Base-by-base conservation (phyloP, 371 early-diverging fungal species). In the Phascolomyces articulosus region DNA sequence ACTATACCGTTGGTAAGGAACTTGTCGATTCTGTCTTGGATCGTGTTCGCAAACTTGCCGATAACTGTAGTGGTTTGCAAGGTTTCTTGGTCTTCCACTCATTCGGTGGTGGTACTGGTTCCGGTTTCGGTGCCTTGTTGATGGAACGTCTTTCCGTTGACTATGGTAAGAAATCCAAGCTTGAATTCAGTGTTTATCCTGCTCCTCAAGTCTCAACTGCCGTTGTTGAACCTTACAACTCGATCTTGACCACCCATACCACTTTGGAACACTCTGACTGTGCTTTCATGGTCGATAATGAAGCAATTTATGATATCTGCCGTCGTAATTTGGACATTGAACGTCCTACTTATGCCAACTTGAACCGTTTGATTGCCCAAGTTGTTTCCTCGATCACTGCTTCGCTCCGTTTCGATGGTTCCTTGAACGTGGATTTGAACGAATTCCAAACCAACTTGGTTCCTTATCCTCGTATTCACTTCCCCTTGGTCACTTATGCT, bases 101-200 rank as follows among this genome's bases (percentile, higher is more conserved):
- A 67, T 98, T 99, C 81, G 99, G 99, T 80, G 99, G 99, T 81
- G 99, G 99, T 73, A 98, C 99, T 63, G 99, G 99, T 65, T 97
- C 98, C 62, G 99, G 99, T 78, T 97, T 99, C 81, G 98, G 98
- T 74, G 95, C 98, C 62, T 86, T 98, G 67, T 88, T 99, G 65
- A 88, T 98, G 78, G 98, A 98, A 83, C 94, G 95, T 69, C 89
- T 99, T 60, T 93, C 95, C 34, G 90, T 91, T 53, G 97, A 97
- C 86, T 98, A 95, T 79, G 96, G 96, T 77, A 98, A 98, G 85
- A 97, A 98, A 89, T 93, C 94, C 73, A 98, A 97, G 91, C 92
- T 98, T 70, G 98, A 98, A 85, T 98, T 98, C 87, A 90, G 96
- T 38, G 96, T 99, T 56, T 98, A 98, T 89, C 99, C 99, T 51